Conservation (phyloP, 2,329 filamentous ascomycete species). For the Penicillium sp. region DNA sequence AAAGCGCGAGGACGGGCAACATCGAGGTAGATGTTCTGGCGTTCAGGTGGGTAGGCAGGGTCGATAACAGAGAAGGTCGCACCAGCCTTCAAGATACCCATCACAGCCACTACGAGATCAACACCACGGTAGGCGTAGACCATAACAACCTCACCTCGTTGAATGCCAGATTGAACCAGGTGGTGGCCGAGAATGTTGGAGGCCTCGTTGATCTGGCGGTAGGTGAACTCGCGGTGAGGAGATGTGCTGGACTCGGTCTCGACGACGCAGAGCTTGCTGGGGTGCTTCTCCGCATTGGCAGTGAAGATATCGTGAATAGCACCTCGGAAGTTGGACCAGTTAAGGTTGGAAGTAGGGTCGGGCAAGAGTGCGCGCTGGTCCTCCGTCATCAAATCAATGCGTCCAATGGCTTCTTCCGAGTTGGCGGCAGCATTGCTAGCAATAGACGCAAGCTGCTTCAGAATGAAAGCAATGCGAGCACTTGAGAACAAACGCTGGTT, state of each 20-base stretch:
- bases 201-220: constrained; percentile 81
- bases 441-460: constrained; percentile 46
- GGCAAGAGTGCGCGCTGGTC: constrained; percentile 39
- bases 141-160: constrained; percentile 87
- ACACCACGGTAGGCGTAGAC: constrained; percentile 84
- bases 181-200: constrained; percentile 80
- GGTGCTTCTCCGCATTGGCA: constrained; percentile 62
- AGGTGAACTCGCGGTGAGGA: constrained; percentile 71
- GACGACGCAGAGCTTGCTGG: constrained; percentile 68
- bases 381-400: constrained; percentile 45
- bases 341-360: constrained; percentile 46
- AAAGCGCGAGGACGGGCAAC: constrained; percentile 73
- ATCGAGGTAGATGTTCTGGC: constrained; percentile 81
- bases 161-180: constrained; percentile 70
- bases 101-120: constrained; percentile 73
- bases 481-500: constrained; percentile 51
- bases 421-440: constrained; percentile 43
- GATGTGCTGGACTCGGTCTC: constrained; percentile 58
- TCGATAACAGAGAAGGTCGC: constrained; percentile 68
- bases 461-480: constrained; percentile 44
- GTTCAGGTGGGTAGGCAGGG: constrained; percentile 76
- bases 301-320: constrained; percentile 48
- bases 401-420: constrained; percentile 43
- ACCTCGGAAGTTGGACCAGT: constrained; percentile 49
- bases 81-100: constrained; percentile 69